Evolutionary conservation across 208 protist genomes (phyloP), one percentile per base, ranked within the genome.

Genomic region (Leishmania aethiopica): DNA sequence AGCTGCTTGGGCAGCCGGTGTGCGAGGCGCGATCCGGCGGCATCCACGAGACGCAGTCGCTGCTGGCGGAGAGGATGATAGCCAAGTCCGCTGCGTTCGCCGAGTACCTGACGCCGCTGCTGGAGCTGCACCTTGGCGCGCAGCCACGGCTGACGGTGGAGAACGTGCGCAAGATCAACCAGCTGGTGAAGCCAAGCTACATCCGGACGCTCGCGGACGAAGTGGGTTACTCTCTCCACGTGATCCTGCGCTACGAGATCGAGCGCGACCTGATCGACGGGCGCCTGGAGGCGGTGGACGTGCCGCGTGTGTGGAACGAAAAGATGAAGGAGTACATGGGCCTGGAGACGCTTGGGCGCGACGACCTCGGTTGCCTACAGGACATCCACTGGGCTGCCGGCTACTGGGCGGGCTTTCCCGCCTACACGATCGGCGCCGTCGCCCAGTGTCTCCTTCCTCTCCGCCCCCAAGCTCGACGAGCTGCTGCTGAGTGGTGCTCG

Each of bases 271-370:
- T 98, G 28, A 89, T 97, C n/a, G 86, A 94, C 22, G 93, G 92
- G 13, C 89, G 77, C 40, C 79, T 95, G 70, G 85, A 89, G 77
- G 89, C 88, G 0, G 90, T 87, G 64, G 90, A 95, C 42, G 76
- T 98, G 59, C 92, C 94, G 57, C 75, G 77, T 15, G 86, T 91
- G 77, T 96, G 94, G 93, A 94, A 94, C 78, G 85, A 88, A 22
- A 94, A 95, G 84, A 95, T 97, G 92, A 92, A 96, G 86, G 86
- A 83, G 53, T 94, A 96, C 84, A 77, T 97, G 8, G 92, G 89
- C 57, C 75, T 96, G 25, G 89, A 94, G 51, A 95, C 94, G 84
- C 80, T 91, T 22, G 90, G 88, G 11, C 94, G 95, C 78, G 88
- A 94, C 75, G 86, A 91, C 72, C 37, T 92, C 13, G 94, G 95